phyloP scores from a whole-genome alignment of 2,329 filamentous ascomycete genomes.

The Colletotrichum musicola region DNA sequence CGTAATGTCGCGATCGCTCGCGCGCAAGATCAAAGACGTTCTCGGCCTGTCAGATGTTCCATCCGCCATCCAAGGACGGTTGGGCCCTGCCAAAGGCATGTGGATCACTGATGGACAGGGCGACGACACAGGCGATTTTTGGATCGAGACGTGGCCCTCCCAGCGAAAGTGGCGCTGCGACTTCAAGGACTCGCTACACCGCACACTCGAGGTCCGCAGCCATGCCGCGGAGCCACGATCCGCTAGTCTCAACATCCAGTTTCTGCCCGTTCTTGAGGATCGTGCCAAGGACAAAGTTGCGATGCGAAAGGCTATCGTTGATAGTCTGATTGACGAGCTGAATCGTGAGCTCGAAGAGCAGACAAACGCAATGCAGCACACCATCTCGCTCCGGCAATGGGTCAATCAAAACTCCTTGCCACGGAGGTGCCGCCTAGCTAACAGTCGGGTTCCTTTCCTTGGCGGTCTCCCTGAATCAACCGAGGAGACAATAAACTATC shows the following conservation, averaged over 20 bases:
- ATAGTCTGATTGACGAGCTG: slow-evolving; percentile 64
- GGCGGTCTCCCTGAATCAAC: slow-evolving; percentile 63
- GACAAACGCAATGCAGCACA: slow-evolving; percentile 62
- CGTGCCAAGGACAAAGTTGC: slow-evolving; percentile 59
- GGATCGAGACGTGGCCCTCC: slow-evolving; percentile 76
- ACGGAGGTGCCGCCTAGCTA: slow-evolving; percentile 53
- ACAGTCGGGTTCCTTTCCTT: slow-evolving; percentile 56
- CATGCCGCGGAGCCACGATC: slow-evolving; percentile 60
- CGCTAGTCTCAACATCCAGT: slow-evolving; percentile 74
- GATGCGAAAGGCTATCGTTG: slow-evolving; percentile 63
- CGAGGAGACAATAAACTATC: slow-evolving; percentile 64
- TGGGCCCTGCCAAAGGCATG: slow-evolving; percentile 81
- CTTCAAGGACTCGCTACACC: slow-evolving; percentile 60
- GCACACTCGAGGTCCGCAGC: slow-evolving; percentile 75
- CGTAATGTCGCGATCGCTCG: slow-evolving; percentile 72
- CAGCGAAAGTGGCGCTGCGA: slow-evolving; percentile 77
- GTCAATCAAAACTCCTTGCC: slow-evolving; percentile 55
- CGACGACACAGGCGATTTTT: slow-evolving; percentile 60
- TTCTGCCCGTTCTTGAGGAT: slow-evolving; percentile 76
- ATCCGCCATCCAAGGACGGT: slow-evolving; percentile 75
- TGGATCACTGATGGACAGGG: slow-evolving; percentile 74
- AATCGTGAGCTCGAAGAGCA: slow-evolving; percentile 65
- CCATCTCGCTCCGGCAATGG: slow-evolving; percentile 66
- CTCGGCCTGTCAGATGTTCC: slow-evolving; percentile 69
- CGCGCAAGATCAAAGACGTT: slow-evolving; percentile 60